A percentile compares a stretch with the other conserved stretches of the same genome.
Evolutionary conservation across 768 basidiomycete genomes (phyloP).

Genomic region (Mrakia hoshinonis): DNA sequence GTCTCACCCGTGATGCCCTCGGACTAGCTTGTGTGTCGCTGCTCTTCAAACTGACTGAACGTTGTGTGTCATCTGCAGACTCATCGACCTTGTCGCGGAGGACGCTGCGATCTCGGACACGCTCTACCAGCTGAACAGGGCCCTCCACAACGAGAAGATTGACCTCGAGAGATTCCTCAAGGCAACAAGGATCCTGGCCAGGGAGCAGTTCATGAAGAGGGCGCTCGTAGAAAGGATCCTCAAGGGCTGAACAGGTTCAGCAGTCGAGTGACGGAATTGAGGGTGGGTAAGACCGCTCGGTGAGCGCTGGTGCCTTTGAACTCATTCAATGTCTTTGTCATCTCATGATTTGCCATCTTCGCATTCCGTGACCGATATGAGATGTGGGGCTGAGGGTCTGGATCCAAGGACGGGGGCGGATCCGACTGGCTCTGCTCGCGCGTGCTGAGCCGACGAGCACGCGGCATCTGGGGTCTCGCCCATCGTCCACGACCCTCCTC

Average conservation of each 20-base stretch:
- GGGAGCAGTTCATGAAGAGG: constrained; percentile 88
- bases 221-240: constrained; percentile 84
- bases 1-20: constrained; percentile 37
- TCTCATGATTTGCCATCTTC: too few relatives aligned
- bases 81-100: constrained; percentile 96
- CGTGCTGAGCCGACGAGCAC: too few relatives aligned
- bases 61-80: constrained; percentile 45
- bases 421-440: too few relatives aligned
- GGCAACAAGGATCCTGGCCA: constrained; percentile 77
- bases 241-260: constrained; percentile 31
- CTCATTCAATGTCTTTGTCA: too few relatives aligned
- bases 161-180: constrained; percentile 91
- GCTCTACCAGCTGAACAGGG: constrained; percentile 90
- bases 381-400: too few relatives aligned
- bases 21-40: neutral
- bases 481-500: neutral
- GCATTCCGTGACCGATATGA: too few relatives aligned
- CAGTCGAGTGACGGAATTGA: too few relatives aligned
- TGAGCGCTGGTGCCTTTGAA: too few relatives aligned
- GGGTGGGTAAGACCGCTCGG: neutral
- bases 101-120: constrained; percentile 98
- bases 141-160: constrained; percentile 68
- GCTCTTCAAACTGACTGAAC: neutral
- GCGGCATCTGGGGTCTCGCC: too few relatives aligned
- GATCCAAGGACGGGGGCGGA: too few relatives aligned